Conservation (phyloP, 148 eudicot species). For the Pharnaceum exiguum region DNA sequence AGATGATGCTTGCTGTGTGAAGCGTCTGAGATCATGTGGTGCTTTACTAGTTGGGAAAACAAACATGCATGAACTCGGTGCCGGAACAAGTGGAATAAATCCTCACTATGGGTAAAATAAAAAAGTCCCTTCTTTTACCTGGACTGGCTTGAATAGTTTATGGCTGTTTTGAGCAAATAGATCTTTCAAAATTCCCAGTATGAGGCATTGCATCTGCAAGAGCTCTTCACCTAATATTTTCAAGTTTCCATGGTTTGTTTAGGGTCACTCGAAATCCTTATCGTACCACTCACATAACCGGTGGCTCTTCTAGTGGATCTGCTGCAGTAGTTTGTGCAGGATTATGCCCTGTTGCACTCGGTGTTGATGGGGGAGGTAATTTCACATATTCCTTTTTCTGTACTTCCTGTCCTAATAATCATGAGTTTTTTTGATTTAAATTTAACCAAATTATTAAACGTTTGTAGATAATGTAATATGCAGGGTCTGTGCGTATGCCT, state of each 20-base stretch:
- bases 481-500: slow-evolving; percentile 93
- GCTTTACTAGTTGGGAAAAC: slow-evolving; percentile 93
- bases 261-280: slow-evolving; percentile 87
- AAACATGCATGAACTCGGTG: slow-evolving; percentile 99
- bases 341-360: slow-evolving; percentile 90
- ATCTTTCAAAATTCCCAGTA: too few relatives aligned
- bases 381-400: neutral
- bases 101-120: slow-evolving; percentile 99
- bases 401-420: too few relatives aligned
- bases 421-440: too few relatives aligned
- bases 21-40: slow-evolving; percentile 69
- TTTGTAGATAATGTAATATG: neutral
- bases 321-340: slow-evolving; percentile 94
- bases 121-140: neutral
- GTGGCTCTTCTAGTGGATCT: slow-evolving; percentile 99
- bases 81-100: slow-evolving; percentile 95
- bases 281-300: slow-evolving; percentile 50
- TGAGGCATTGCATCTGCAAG: too few relatives aligned
- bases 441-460: too few relatives aligned
- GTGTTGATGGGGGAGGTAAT: slow-evolving; percentile 99
- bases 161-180: neutral
- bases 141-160: too few relatives aligned
- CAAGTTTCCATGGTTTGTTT: slow-evolving; percentile 4
- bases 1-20: slow-evolving; percentile 79
- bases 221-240: too few relatives aligned